Evolutionary conservation across 306 rosid species (phyloP).

Genomic region (Albizia julibrissin): DNA sequence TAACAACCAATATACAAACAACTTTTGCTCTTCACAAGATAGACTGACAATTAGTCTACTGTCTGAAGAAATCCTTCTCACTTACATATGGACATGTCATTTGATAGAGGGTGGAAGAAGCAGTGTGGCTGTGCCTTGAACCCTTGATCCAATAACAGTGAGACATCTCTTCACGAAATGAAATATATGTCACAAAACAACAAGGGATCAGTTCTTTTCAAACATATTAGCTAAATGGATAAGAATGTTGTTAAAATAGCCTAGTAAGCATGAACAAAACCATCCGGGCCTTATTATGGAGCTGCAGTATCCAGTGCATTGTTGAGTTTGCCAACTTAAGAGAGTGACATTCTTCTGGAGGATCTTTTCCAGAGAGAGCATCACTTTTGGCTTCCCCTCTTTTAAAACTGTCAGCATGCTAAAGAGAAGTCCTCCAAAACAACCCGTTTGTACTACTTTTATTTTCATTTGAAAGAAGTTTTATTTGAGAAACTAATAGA

Average conservation of each 20-base stretch:
- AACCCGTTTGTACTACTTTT: too few relatives aligned
- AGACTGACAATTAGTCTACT: neutral
- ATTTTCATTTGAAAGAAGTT: too few relatives aligned
- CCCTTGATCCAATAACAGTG: slow-evolving; percentile 83
- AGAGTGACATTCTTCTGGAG: too few relatives aligned
- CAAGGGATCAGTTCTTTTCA: slow-evolving; percentile 21
- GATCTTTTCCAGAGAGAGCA: too few relatives aligned
- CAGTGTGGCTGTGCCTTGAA: slow-evolving; percentile 71
- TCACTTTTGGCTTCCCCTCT: too few relatives aligned
- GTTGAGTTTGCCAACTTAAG: too few relatives aligned
- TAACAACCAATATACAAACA: neutral
- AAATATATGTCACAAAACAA: slow-evolving; percentile 14
- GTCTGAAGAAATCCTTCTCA: slow-evolving; percentile 26
- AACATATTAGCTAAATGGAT: slow-evolving; percentile 6
- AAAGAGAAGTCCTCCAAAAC: too few relatives aligned
- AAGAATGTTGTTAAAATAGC: slow-evolving; percentile 27
- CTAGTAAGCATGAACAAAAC: slow-evolving; percentile 12
- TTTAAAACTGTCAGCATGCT: too few relatives aligned
- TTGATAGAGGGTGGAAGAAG: slow-evolving; percentile 92
- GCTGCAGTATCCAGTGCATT: too few relatives aligned
- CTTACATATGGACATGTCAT: slow-evolving; percentile 91
- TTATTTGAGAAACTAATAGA: neutral
- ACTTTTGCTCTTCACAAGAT: neutral
- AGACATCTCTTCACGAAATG: slow-evolving; percentile 70
- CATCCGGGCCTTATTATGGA: too few relatives aligned